Evolutionary conservation across 129 eudicot genomes (phyloP).

Genomic region (Lactuca sativa): DNA sequence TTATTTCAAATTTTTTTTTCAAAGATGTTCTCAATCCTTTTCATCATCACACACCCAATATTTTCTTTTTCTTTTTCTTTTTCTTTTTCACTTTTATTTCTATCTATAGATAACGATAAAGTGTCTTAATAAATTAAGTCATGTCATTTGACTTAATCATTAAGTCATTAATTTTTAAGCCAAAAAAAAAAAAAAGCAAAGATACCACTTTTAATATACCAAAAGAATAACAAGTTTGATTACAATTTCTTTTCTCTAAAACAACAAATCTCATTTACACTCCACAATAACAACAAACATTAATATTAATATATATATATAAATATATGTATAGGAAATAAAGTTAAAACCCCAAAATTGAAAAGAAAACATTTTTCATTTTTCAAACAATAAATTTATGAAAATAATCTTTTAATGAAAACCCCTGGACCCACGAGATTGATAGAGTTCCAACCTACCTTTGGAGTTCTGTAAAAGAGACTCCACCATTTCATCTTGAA

Average conservation of each 20-base stretch:
- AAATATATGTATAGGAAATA: slow-evolving; percentile 16
- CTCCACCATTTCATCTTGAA: slow-evolving; percentile 37
- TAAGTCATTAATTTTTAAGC: background rate
- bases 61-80: background rate
- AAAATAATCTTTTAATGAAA: slow-evolving; percentile 29
- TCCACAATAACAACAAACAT: slow-evolving; percentile 28
- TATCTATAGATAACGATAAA: too few species aligned
- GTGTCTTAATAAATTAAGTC: background rate
- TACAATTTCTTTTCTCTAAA: slow-evolving; percentile 19
- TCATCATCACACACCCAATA: slow-evolving; percentile 13
- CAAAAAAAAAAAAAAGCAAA: background rate
- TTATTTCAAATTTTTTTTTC: background rate
- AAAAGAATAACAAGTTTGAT: slow-evolving; percentile 9
- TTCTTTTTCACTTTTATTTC: too few species aligned
- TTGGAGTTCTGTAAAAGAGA: slow-evolving; percentile 34
- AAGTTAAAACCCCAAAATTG: slow-evolving; percentile 11
- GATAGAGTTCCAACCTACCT: slow-evolving; percentile 43
- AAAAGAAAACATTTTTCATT: slow-evolving; percentile 10
- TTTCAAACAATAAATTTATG: slow-evolving; percentile 9
- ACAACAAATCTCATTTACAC: slow-evolving; percentile 33
- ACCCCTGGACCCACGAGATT: slow-evolving; percentile 49
- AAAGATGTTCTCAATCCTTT: slow-evolving; percentile 15
- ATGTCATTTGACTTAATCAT: too few species aligned
- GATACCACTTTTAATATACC: slow-evolving; percentile 5
- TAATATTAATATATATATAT: too few species aligned